phyloP scores from a whole-genome alignment of 2,329 filamentous ascomycete species.

The Xylogone sp. region DNA sequence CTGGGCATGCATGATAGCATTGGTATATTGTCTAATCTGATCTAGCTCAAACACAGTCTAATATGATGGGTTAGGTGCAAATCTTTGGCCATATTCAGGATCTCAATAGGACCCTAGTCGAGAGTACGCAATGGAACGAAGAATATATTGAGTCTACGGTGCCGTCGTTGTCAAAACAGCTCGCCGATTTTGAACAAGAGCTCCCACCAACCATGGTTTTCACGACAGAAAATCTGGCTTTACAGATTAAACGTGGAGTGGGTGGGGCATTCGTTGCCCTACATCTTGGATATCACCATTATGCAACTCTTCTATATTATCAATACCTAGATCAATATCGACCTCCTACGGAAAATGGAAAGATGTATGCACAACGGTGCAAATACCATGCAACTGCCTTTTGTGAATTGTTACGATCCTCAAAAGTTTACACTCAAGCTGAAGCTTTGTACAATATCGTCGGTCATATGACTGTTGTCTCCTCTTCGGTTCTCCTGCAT shows the following conservation, averaged over 20 bases:
- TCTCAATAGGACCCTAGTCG: slow-evolving; percentile 26
- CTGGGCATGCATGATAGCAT: slow-evolving; percentile 29
- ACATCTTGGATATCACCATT: slow-evolving; percentile 32
- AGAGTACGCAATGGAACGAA: slow-evolving; percentile 27
- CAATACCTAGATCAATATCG: slow-evolving; percentile 30
- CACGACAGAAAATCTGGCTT: slow-evolving; percentile 21
- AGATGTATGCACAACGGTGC: slow-evolving; percentile 27
- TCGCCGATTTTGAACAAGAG: slow-evolving; percentile 21
- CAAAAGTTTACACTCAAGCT: slow-evolving; percentile 18
- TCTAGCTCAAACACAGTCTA: neutral
- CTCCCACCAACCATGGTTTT: slow-evolving; percentile 18
- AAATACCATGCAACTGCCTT: slow-evolving; percentile 27
- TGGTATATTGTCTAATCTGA: slow-evolving; percentile 9
- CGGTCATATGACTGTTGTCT: slow-evolving; percentile 32
- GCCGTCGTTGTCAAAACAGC: slow-evolving; percentile 10
- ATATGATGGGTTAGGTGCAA: slow-evolving; percentile 12
- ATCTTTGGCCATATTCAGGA: slow-evolving; percentile 31
- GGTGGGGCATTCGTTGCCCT: slow-evolving; percentile 31
- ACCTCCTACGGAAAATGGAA: slow-evolving; percentile 23
- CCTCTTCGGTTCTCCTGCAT: slow-evolving; percentile 31
- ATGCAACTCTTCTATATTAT: slow-evolving; percentile 30
- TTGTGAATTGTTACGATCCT: slow-evolving; percentile 27
- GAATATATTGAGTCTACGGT: slow-evolving; percentile 15
- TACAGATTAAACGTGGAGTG: slow-evolving; percentile 20
- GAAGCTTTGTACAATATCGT: slow-evolving; percentile 31